Conservation (phyloP, 169 alveolate genomes). For the Perkinsus olseni region DNA sequence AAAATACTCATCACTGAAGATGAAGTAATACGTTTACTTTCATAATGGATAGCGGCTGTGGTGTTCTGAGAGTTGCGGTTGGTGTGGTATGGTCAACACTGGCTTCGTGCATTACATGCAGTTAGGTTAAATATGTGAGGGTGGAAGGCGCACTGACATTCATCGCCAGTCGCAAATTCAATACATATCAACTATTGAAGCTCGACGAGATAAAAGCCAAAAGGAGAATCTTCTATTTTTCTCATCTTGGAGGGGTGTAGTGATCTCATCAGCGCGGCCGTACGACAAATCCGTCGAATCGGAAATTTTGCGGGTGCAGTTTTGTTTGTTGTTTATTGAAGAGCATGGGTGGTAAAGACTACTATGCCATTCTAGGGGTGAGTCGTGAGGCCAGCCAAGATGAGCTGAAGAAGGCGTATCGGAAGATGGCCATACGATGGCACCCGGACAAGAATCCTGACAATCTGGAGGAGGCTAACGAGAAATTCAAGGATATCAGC, state of each 20-base stretch:
- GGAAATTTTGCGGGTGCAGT: too few species aligned
- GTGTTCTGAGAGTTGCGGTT: neutral
- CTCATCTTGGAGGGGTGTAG: too few species aligned
- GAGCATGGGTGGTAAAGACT: constrained; percentile 26
- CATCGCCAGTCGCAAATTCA: too few species aligned
- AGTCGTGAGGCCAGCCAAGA: constrained; percentile 39
- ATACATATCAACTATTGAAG: too few species aligned
- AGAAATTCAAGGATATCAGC: constrained; percentile 70
- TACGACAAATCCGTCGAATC: too few species aligned
- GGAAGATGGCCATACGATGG: constrained; percentile 64
- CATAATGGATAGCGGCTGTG: neutral
- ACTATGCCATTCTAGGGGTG: constrained; percentile 43
- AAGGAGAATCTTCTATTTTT: too few species aligned
- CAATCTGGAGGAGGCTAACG: constrained; percentile 66
- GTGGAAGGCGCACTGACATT: too few species aligned
- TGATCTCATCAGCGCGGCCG: too few species aligned
- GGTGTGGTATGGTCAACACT: too few species aligned
- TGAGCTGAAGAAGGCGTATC: constrained; percentile 70
- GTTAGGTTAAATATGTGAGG: neutral
- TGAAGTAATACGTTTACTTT: neutral
- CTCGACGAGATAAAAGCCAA: too few species aligned
- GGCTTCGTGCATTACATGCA: too few species aligned
- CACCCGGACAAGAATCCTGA: constrained; percentile 80
- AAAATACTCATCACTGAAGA: neutral
- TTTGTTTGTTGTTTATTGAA: constrained; percentile 13